Percentiles rank a stretch among this genome's conserved stretches.
Evolutionary conservation across 2,329 filamentous ascomycete genomes (phyloP).

Genomic region (Pseudocercospora pini-densiflorae): DNA sequence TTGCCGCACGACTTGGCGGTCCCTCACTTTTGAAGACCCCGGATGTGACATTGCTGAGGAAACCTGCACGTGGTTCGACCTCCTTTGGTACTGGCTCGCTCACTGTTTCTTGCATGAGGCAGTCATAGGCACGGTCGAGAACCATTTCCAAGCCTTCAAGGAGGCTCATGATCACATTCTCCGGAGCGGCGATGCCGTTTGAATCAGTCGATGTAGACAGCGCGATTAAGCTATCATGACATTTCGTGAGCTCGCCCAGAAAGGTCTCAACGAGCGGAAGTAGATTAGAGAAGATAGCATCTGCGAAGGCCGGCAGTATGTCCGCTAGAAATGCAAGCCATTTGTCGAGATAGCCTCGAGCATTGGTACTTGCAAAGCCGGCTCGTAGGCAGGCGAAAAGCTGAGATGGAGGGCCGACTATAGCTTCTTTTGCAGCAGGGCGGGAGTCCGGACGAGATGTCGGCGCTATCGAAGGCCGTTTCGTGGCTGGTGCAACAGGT

Average conservation of each 20-base stretch:
- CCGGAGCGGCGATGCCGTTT: constrained; percentile 27
- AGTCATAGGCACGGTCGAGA: constrained; percentile 83
- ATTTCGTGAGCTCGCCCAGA: constrained; percentile 74
- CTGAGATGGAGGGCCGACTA: constrained; percentile 61
- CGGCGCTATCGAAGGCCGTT: constrained; percentile 9
- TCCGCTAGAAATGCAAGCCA: constrained; percentile 88
- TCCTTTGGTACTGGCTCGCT: constrained; percentile 71
- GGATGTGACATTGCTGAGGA: constrained; percentile 94
- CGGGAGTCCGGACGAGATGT: constrained; percentile 11
- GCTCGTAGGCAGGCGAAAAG: constrained; percentile 84
- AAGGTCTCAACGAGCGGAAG: constrained; percentile 90
- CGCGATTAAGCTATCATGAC: constrained; percentile 71
- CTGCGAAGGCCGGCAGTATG: constrained; percentile 81
- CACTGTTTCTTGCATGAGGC: constrained; percentile 75
- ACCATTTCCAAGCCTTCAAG: constrained; percentile 93
- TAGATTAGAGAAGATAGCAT: constrained; percentile 85
- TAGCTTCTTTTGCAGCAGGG: neutral
- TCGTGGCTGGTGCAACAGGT: neutral
- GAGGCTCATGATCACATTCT: constrained; percentile 49
- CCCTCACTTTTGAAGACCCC: constrained; percentile 83
- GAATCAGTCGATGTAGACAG: constrained; percentile 56
- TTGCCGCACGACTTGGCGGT: constrained; percentile 70
- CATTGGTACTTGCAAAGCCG: constrained; percentile 75
- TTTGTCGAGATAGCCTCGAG: constrained; percentile 80
- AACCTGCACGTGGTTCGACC: constrained; percentile 72